Percentiles rank a stretch among this genome's conserved stretches.
Conservation (phyloP, 768 basidiomycete species). For the Boletus tylopilopsis region DNA sequence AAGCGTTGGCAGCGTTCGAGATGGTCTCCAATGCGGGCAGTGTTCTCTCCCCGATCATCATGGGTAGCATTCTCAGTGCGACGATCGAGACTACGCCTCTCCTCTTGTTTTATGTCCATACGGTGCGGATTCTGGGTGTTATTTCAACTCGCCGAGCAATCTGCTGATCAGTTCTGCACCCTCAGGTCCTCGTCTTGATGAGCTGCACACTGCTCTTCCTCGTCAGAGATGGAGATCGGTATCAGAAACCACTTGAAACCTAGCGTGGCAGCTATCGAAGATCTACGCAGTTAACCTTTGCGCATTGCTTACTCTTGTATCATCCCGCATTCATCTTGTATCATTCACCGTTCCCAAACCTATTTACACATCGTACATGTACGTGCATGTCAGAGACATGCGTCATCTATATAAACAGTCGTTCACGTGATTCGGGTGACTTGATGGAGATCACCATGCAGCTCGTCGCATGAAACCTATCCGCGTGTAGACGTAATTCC, state of each 20-base stretch:
- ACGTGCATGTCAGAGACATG: no score
- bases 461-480: neutral
- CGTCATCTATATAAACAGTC: no score
- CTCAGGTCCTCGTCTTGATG: slow-evolving; percentile 14
- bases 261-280: neutral
- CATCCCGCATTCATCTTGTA: no score
- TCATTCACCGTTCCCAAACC: neutral
- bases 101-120: slow-evolving; percentile 24
- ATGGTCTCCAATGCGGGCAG: slow-evolving; percentile 23
- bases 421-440: no score
- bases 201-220: slow-evolving; percentile 19
- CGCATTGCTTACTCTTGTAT: neutral
- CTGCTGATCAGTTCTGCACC: neutral
- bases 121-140: slow-evolving; percentile 8
- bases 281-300: neutral
- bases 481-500: neutral
- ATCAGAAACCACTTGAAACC: slow-evolving; percentile 8
- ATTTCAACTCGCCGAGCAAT: no score
- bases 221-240: slow-evolving; percentile 21
- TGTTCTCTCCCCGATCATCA: slow-evolving; percentile 27
- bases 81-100: slow-evolving; percentile 21
- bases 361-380: no score
- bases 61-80: slow-evolving; percentile 27
- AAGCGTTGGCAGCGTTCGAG: slow-evolving; percentile 27
- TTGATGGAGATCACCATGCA: no score